A percentile compares a stretch with the other conserved stretches of the same genome.
Evolutionary conservation across 371 early-diverging fungal species (phyloP).

Genomic region (Circinella umbellata): DNA sequence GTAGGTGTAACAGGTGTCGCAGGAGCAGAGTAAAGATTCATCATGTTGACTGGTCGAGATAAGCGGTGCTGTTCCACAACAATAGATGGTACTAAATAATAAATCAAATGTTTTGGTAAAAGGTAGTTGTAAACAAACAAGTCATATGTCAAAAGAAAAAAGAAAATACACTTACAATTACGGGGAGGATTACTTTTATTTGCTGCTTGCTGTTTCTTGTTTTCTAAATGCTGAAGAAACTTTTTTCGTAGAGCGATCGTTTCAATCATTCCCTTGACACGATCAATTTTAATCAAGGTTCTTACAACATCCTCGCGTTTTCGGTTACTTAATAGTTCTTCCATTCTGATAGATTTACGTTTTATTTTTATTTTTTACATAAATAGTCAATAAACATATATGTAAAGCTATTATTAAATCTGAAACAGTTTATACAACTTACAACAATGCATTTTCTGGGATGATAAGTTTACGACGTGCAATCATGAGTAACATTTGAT

Average conservation of each 20-base stretch:
- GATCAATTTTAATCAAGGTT: constrained; percentile 49
- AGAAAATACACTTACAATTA: background rate
- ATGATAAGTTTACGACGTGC: constrained; percentile 65
- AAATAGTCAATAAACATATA: too few relatives aligned
- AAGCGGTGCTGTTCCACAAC: constrained; percentile 11
- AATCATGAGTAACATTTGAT: constrained; percentile 62
- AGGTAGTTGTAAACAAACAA: background rate
- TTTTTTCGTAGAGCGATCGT: constrained; percentile 51
- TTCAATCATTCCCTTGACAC: constrained; percentile 51
- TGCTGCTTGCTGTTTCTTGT: constrained; percentile 4
- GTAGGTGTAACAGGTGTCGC: constrained; percentile 13
- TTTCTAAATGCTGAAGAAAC: constrained; percentile 42
- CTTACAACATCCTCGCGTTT: constrained; percentile 50
- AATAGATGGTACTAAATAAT: constrained; percentile 9
- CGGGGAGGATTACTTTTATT: background rate
- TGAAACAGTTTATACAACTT: constrained; percentile 21
- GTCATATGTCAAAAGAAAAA: too few relatives aligned
- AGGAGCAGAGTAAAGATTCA: constrained; percentile 13
- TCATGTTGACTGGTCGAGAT: constrained; percentile 12
- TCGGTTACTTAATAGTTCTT: constrained; percentile 46
- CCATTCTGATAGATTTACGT: constrained; percentile 28
- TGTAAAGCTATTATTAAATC: background rate
- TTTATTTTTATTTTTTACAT: too few relatives aligned
- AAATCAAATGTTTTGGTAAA: background rate
- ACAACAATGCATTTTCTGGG: constrained; percentile 55